Evolutionary conservation across 1,139 yeast species (phyloP).

Genomic region (Blastobotrys elegans): DNA sequence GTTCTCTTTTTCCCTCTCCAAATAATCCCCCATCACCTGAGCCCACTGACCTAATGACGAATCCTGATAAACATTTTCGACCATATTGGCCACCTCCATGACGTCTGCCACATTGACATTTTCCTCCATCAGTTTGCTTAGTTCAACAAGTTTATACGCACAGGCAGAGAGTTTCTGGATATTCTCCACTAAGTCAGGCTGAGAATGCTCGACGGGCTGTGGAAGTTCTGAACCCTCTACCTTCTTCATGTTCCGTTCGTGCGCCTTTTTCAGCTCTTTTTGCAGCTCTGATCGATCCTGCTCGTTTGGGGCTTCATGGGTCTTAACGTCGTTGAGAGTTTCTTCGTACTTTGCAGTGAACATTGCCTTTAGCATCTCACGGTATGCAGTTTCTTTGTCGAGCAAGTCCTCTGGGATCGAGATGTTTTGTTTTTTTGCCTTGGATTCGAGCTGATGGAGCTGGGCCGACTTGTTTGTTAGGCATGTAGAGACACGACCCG

Average conservation of each 20-base stretch:
- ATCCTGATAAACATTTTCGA: neutral
- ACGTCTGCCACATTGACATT: neutral
- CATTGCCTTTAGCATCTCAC: conserved; percentile 48
- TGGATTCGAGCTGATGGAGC: neutral
- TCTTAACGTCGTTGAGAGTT: neutral
- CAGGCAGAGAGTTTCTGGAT: neutral
- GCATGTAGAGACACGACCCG: neutral
- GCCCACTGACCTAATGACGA: conserved; percentile 1
- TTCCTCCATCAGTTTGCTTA: neutral
- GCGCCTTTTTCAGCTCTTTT: neutral
- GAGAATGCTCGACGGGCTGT: neutral
- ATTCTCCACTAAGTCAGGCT: neutral
- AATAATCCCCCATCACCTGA: conserved; percentile 2
- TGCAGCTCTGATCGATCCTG: neutral
- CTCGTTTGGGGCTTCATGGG: neutral
- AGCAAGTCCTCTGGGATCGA: neutral
- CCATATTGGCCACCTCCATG: conserved; percentile 1
- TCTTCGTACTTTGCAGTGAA: conserved; percentile 3
- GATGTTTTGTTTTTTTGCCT: neutral
- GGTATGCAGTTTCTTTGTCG: conserved; percentile 42
- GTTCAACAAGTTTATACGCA: neutral
- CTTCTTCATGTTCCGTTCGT: neutral
- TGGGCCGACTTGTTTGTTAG: neutral
- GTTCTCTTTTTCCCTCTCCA: neutral
- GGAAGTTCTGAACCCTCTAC: neutral